Evolutionary conservation across 140 eudicot genomes (phyloP).

Genomic region (Stevia rebaudiana): DNA sequence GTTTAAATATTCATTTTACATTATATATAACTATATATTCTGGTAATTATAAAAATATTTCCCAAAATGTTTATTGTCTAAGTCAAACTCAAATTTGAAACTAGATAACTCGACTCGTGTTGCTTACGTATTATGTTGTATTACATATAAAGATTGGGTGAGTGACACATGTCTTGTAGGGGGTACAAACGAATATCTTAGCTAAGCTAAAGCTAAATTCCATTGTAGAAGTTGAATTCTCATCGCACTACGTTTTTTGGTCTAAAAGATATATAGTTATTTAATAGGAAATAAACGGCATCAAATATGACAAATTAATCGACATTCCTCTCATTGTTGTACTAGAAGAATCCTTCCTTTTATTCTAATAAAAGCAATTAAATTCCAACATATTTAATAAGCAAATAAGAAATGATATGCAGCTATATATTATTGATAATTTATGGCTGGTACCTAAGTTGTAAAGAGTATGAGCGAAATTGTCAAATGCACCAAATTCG

Average conservation of each 20-base stretch:
- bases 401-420: no score
- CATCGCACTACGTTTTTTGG: background rate
- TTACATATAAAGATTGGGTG: background rate
- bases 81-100: no score
- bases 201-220: background rate
- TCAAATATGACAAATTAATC: conserved; percentile 3
- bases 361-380: background rate
- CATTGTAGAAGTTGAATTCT: conserved; percentile 14
- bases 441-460: no score
- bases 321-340: background rate
- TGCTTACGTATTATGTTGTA: background rate
- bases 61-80: no score
- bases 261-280: background rate
- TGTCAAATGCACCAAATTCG: no score
- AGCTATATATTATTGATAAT: no score
- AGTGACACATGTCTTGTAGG: conserved; percentile 11
- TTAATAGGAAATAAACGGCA: background rate
- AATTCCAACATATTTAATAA: background rate
- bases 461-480: no score
- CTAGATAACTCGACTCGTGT: background rate
- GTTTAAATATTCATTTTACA: no score
- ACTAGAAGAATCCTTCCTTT: conserved; percentile 9
- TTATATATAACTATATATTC: no score
- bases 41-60: no score
- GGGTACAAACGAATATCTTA: conserved; percentile 1